A percentile compares a stretch with the other conserved stretches of the same genome.
phyloP scores from a whole-genome alignment of 148 eudicot genomes.

The Talinum fruticosum region DNA sequence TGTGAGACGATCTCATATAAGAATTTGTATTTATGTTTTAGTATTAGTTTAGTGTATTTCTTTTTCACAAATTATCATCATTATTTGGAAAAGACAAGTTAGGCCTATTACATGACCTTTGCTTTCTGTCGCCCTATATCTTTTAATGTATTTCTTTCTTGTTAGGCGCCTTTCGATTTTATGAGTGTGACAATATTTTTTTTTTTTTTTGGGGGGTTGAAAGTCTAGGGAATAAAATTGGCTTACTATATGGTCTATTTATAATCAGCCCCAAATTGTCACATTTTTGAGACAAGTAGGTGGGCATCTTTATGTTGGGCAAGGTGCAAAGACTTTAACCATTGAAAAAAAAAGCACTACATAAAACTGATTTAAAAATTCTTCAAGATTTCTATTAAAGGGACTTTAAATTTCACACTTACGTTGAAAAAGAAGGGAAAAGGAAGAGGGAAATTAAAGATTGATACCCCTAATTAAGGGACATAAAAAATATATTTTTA shows the following conservation, averaged over 20 bases:
- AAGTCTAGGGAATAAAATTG: neutral
- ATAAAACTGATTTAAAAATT: too few species aligned
- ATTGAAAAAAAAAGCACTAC: neutral
- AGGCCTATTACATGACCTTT: neutral
- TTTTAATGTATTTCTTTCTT: neutral
- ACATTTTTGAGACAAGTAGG: neutral
- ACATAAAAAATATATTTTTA: neutral
- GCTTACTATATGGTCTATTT: neutral
- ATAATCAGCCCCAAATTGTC: neutral
- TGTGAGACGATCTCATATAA: too few species aligned
- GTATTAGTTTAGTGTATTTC: neutral
- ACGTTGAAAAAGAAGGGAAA: neutral
- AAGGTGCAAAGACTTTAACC: neutral
- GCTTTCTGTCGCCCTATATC: neutral
- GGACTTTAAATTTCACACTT: neutral
- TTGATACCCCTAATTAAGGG: neutral
- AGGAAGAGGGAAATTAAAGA: neutral
- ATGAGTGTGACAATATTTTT: neutral
- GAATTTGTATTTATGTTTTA: too few species aligned
- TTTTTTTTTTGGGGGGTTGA: neutral
- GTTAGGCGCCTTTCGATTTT: neutral
- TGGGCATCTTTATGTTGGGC: slow-evolving; percentile 3
- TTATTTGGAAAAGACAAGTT: neutral
- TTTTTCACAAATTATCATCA: neutral
- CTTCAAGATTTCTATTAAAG: neutral